These are phyloP conservation scores for Euclidium syriacum DNA, from an alignment of 345 rosid species.

Conservation along the genomic window DNA sequence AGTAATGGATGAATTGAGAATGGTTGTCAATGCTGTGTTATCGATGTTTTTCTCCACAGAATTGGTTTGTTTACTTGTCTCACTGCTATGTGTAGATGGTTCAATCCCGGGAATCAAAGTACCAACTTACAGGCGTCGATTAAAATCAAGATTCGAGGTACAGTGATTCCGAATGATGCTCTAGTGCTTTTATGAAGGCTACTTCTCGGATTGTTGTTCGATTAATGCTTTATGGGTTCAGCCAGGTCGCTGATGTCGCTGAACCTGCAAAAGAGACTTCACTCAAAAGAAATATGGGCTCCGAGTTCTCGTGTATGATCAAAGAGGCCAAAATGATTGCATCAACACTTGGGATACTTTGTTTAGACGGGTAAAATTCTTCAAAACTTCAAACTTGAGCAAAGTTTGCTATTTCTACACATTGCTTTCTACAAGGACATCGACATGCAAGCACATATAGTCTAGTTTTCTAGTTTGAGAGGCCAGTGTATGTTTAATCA, in stretches of 20 bases:
- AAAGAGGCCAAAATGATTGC: slow-evolving; percentile 83
- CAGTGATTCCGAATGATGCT: not conserved
- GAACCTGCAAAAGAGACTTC: slow-evolving; percentile 45
- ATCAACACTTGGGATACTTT: slow-evolving; percentile 75
- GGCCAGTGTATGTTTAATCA: not conserved
- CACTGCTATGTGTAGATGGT: slow-evolving; percentile 50
- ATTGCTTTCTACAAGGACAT: not conserved
- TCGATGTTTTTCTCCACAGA: not conserved
- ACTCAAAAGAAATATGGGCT: slow-evolving; percentile 79
- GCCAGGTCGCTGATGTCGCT: slow-evolving; percentile 48
- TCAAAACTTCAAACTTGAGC: not conserved
- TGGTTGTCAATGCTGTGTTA: not conserved
- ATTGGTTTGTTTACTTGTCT: not conserved
- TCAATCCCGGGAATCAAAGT: slow-evolving; percentile 86
- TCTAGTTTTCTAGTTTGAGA: not conserved
- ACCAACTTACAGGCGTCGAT: slow-evolving; percentile 66
- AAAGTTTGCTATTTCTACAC: not conserved
- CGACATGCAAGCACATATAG: not conserved
- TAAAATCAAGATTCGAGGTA: slow-evolving; percentile 58
- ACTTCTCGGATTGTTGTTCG: not conserved
- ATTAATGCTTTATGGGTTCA: slow-evolving; percentile 16
- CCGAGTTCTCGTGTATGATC: slow-evolving; percentile 82
- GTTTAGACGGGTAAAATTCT: slow-evolving; percentile 81
- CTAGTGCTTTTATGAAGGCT: not conserved
- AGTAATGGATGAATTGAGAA: not conserved